A percentile compares a stretch with the other conserved stretches of the same genome.
Evolutionary conservation across 2,329 filamentous ascomycete species (phyloP).

Genomic region (Phyllosticta citrichinensis): DNA sequence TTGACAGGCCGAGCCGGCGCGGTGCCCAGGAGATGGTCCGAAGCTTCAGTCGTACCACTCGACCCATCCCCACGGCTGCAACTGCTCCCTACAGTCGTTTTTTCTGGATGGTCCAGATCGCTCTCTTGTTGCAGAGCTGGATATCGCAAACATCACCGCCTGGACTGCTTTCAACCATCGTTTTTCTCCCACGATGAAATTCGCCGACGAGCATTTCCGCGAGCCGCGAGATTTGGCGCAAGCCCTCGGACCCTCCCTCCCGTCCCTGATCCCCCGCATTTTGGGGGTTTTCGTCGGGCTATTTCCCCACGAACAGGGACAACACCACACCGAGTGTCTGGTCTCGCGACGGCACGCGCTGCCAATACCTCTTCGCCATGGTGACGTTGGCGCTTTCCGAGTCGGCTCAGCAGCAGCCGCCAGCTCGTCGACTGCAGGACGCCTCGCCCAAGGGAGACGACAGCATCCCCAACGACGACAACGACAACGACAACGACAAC

Average conservation of each 20-base stretch:
- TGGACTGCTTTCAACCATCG: no score
- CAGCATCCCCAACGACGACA: slow-evolving; percentile 21
- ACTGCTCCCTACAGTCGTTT: no score
- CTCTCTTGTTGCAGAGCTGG: no score
- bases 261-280: not conserved
- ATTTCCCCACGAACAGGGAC: not conserved
- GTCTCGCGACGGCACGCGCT: not conserved
- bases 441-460: slow-evolving; percentile 12
- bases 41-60: not conserved
- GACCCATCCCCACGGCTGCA: no score
- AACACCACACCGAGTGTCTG: not conserved
- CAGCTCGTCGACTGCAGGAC: not conserved
- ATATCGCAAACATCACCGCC: no score
- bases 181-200: no score
- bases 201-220: no score
- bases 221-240: no score
- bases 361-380: not conserved
- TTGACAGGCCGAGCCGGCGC: not conserved
- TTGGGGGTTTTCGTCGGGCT: not conserved
- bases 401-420: not conserved
- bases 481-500: slow-evolving; percentile 21
- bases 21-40: not conserved
- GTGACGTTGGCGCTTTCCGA: not conserved
- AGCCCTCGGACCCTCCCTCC: no score
- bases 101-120: no score